These are phyloP conservation scores for Hortiboletus flavorubellus DNA, from an alignment of 768 basidiomycete genomes.

Conservation along the genomic window DNA sequence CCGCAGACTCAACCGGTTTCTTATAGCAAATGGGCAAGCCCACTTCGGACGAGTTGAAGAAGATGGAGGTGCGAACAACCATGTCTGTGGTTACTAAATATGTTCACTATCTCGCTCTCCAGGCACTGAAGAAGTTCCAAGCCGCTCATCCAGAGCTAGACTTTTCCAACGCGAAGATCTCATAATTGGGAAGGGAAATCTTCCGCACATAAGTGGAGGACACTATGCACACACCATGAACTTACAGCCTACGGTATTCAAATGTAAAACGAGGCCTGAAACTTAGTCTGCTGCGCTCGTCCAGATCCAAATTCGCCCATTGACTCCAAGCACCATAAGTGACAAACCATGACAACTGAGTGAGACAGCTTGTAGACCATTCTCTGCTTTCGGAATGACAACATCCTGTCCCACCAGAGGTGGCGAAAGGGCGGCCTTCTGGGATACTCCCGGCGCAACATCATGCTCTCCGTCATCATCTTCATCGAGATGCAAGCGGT, in stretches of 20 bases:
- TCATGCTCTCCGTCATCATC: conserved; percentile 24
- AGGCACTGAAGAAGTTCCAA: conserved; percentile 90
- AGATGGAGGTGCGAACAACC: conserved; percentile 64
- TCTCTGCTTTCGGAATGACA: conserved; percentile 10
- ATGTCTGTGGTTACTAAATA: background rate
- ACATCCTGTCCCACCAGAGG: conserved; percentile 22
- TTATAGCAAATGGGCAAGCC: conserved; percentile 90
- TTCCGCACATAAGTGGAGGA: background rate
- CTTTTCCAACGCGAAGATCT: conserved; percentile 89
- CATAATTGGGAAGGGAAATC: conserved; percentile 35
- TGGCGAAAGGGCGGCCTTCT: conserved; percentile 15
- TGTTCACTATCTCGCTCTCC: background rate
- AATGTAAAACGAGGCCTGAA: background rate
- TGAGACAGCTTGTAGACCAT: conserved; percentile 38
- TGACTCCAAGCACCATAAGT: conserved; percentile 18
- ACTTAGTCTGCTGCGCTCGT: conserved; percentile 15
- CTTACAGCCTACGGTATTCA: background rate
- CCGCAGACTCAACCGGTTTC: background rate
- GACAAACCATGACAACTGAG: conserved; percentile 42
- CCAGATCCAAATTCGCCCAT: conserved; percentile 28
- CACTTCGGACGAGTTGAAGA: conserved; percentile 91
- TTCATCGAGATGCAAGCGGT: conserved; percentile 28
- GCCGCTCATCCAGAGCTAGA: conserved; percentile 90
- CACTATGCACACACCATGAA: background rate
- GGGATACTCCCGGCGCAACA: background rate